Evolutionary conservation across 2,329 filamentous ascomycete species (phyloP).

Genomic region (Ascocoryne sarcoides): DNA sequence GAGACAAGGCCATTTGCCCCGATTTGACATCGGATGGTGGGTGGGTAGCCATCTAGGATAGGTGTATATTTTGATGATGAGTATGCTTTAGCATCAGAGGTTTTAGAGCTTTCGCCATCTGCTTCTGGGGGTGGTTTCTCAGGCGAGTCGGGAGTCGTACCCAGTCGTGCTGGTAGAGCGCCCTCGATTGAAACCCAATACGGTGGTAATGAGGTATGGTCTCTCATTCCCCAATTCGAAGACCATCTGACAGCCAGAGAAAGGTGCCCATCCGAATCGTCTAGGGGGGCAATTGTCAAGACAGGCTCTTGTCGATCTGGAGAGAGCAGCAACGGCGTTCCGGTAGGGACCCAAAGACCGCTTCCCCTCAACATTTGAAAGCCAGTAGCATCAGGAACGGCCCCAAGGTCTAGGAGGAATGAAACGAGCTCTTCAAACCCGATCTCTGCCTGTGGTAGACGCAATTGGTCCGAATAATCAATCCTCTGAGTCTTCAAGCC

Average conservation of each 20-base stretch:
- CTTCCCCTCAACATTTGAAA: conserved; percentile 48
- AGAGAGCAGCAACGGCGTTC: conserved; percentile 46
- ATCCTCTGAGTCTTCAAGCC: conserved; percentile 54
- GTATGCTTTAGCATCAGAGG: background rate
- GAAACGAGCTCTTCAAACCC: conserved; percentile 51
- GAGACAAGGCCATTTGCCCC: conserved; percentile 38
- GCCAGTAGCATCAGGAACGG: conserved; percentile 49
- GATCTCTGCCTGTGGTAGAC: conserved; percentile 39
- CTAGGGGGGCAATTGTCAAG: conserved; percentile 44
- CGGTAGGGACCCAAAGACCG: conserved; percentile 52
- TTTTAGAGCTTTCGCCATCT: conserved; percentile 1
- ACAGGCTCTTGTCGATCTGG: conserved; percentile 41
- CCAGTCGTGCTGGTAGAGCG: conserved; percentile 7
- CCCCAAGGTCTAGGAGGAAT: conserved; percentile 56
- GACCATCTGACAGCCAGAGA: conserved; percentile 50
- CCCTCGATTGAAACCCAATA: conserved; percentile 49
- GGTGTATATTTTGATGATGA: conserved; percentile 17
- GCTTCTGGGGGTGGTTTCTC: conserved; percentile 3
- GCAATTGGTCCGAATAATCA: conserved; percentile 46
- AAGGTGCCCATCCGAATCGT: conserved; percentile 52
- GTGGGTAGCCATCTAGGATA: background rate
- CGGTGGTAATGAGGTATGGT: conserved; percentile 44
- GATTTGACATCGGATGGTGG: conserved; percentile 40
- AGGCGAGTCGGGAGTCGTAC: background rate
- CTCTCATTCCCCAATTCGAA: conserved; percentile 43